These are phyloP conservation scores for Pseudozyma pruni DNA, from an alignment of 1,284 basidiomycete genomes.

Conservation along the genomic window DNA sequence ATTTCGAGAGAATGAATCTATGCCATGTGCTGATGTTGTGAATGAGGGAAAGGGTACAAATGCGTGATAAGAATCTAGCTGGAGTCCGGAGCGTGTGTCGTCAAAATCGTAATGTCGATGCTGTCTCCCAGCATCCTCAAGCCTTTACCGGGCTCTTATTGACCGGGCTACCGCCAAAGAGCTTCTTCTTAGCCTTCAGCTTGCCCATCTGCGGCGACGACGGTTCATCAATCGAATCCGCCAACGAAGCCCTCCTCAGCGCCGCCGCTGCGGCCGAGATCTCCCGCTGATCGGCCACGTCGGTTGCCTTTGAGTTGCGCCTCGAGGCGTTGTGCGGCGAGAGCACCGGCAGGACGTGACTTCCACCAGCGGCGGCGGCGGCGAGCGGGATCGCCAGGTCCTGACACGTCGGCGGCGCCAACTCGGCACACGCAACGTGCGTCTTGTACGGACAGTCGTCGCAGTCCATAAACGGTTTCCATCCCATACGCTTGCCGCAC, in stretches of 20 bases:
- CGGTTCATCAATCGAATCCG: constrained; percentile 21
- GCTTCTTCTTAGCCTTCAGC: constrained; percentile 41
- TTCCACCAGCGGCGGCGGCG: constrained; percentile 7
- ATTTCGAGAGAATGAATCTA: not conserved
- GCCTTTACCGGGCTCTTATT: constrained; percentile 36
- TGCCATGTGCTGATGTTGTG: constrained; percentile 11
- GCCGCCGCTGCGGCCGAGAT: constrained; percentile 49
- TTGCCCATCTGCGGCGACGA: constrained; percentile 14
- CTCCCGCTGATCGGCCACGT: constrained; percentile 38
- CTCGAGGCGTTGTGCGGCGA: constrained; percentile 42
- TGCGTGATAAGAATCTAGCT: constrained; percentile 7
- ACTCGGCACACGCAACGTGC: constrained; percentile 59
- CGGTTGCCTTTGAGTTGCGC: constrained; percentile 33
- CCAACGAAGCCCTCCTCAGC: constrained; percentile 21
- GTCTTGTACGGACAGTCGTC: constrained; percentile 65
- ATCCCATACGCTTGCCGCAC: constrained; percentile 60
- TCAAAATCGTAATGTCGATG: not conserved
- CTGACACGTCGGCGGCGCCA: constrained; percentile 60
- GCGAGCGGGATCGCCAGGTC: constrained; percentile 47
- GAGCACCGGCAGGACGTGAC: constrained; percentile 31
- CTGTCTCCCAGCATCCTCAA: too few species aligned
- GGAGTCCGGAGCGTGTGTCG: not conserved
- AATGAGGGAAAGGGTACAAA: constrained; percentile 21
- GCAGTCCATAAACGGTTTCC: constrained; percentile 64
- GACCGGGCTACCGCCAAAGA: constrained; percentile 35